Base-by-base conservation (phyloP, 176 grass and related monocot genomes). In the Echinochloa phyllopogon region DNA sequence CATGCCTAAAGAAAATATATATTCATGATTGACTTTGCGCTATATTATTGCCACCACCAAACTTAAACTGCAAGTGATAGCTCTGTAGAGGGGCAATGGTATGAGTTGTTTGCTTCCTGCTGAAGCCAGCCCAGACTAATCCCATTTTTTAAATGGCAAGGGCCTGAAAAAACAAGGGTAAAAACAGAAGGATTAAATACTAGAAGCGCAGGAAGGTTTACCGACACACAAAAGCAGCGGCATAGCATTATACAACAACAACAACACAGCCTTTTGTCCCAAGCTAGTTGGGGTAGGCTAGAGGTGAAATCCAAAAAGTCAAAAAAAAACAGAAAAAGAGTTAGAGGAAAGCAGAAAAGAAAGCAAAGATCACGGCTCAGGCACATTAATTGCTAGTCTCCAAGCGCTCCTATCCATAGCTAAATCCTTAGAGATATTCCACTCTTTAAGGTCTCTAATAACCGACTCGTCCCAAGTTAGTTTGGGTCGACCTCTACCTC, bases 61-160 rank as follows among this genome's bases (percentile, higher is more conserved):
- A 13, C 84, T 90, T 87, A 53, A 75, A 11, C 24, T 38, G 1
- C 89, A 87, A 90, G 80, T 17, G 69, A 90, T 38, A 79, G 68
- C 62, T 80, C 18, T 74, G 68, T 24, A 57, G 38, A 71, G 70
- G 23, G 20, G 75, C 33, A 55, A 47, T 70, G 64, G 49, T 69
- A 75, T 18, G 40, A 18, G 27, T 2, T 61, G 81, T 15, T 91
- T 11, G 51, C 81, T 91, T 87, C 47, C 58, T 33, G 75, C n/a
- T 43, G 37, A 87, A 91, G 69, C 51, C 36, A 56, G 37, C 44
- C 15, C 62, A 33, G 20, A 67, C 57, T 1, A 33, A 45, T 82
- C 5, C 48, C 13, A 42, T 5, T 58, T 83, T 83, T 60, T 43
- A 80, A 76, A 69, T 75, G 33, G 25, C 7, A 83, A 67, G 68